phyloP scores from a whole-genome alignment of 1,284 basidiomycete species.

The Ustanciosporium gigantosporum region DNA sequence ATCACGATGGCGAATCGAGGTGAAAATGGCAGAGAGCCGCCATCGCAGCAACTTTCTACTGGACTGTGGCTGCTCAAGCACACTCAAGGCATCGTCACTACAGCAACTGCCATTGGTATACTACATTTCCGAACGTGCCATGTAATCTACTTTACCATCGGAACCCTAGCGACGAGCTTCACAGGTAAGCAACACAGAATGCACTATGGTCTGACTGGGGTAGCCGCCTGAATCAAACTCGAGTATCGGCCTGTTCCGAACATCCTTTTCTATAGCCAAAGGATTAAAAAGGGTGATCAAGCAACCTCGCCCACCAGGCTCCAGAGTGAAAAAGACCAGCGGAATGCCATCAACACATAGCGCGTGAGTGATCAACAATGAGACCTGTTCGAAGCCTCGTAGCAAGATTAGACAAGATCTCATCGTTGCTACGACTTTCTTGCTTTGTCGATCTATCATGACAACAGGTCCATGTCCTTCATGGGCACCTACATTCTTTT shows the following conservation, averaged over 20 bases:
- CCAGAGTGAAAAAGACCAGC: constrained; percentile 35
- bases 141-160: constrained; percentile 27
- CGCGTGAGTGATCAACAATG: constrained; percentile 34
- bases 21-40: too few species aligned
- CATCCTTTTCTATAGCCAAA: constrained; percentile 29
- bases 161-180: constrained; percentile 36
- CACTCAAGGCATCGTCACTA: constrained; percentile 40
- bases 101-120: constrained; percentile 35
- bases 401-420: too few species aligned
- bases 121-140: constrained; percentile 36
- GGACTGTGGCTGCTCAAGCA: constrained; percentile 40
- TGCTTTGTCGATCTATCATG: too few species aligned
- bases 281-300: constrained; percentile 45
- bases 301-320: constrained; percentile 39
- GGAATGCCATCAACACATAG: constrained; percentile 48
- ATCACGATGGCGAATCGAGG: not conserved
- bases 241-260: too few species aligned
- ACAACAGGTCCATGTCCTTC: constrained; percentile 43
- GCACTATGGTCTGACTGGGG: not conserved
- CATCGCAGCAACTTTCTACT: constrained; percentile 15
- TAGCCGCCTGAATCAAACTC: too few species aligned
- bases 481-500: constrained; percentile 42
- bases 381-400: too few species aligned
- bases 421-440: too few species aligned
- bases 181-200: too few species aligned